Conservation (phyloP, 768 basidiomycete species). For the Omphalotus guepiniiformis region DNA sequence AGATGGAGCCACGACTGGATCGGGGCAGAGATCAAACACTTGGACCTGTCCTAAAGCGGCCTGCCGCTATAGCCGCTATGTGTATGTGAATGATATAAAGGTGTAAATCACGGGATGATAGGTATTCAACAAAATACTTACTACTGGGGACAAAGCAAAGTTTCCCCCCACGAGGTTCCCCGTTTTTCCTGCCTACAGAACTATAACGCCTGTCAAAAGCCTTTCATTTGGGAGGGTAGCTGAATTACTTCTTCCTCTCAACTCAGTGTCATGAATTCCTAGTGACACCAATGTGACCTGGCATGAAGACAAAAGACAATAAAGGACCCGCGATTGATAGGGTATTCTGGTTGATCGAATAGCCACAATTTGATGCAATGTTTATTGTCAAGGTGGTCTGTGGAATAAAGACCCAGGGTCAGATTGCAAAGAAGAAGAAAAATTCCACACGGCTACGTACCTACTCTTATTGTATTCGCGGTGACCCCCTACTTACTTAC, state of each 20-base stretch:
- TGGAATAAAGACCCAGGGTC: neutral
- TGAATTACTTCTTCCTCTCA: neutral
- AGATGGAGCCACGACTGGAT: neutral
- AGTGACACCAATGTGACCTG: neutral
- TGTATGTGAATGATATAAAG: too few species aligned
- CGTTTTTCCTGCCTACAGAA: too few species aligned
- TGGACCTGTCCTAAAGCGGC: neutral
- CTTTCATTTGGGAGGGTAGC: too few species aligned
- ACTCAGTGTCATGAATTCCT: neutral
- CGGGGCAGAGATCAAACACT: conserved; percentile 1
- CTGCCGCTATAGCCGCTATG: too few species aligned
- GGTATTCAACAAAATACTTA: too few species aligned
- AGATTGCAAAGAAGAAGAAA: too few species aligned
- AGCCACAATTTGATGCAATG: neutral
- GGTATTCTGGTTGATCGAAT: too few species aligned
- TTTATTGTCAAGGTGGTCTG: conserved; percentile 6
- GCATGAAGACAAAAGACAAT: conserved; percentile 4
- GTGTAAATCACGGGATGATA: too few species aligned
- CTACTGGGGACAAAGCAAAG: conserved; percentile 1
- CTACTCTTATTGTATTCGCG: too few species aligned
- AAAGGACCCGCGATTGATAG: neutral
- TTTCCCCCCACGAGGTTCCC: conserved; percentile 4
- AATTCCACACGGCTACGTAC: too few species aligned
- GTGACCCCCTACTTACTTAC: too few species aligned
- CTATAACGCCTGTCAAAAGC: too few species aligned